Evolutionary conservation across 2,329 filamentous ascomycete species (phyloP).

Genomic region (Apiospora aurea): DNA sequence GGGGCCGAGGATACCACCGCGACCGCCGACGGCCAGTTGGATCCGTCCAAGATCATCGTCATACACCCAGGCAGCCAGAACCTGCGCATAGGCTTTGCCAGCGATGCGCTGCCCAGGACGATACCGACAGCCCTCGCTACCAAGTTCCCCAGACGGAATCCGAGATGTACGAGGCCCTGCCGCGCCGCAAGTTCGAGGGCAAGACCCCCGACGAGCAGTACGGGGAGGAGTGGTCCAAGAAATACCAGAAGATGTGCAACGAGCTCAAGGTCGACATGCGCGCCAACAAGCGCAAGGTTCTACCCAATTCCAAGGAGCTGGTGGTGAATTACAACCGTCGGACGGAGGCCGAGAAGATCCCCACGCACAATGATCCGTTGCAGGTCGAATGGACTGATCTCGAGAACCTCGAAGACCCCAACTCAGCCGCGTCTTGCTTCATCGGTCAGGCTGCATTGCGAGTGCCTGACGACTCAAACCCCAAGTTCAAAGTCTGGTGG

Average conservation of each 20-base stretch:
- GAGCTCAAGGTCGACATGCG: slow-evolving; percentile 93
- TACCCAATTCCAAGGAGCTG: slow-evolving; percentile 97
- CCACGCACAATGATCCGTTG: slow-evolving; percentile 92
- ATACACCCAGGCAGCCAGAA: slow-evolving; percentile 97
- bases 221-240: slow-evolving; percentile 79
- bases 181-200: slow-evolving; percentile 71
- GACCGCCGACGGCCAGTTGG: slow-evolving; percentile 65
- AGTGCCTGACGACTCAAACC: slow-evolving; percentile 87
- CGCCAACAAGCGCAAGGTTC: slow-evolving; percentile 89
- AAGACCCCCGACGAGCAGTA: slow-evolving; percentile 79
- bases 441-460: slow-evolving; percentile 83
- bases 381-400: slow-evolving; percentile 96
- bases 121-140: slow-evolving; percentile 92
- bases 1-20: slow-evolving; percentile 63
- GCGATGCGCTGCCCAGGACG: slow-evolving; percentile 91
- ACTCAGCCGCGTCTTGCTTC: slow-evolving; percentile 69
- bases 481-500: slow-evolving; percentile 93
- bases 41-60: slow-evolving; percentile 90
- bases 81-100: slow-evolving; percentile 91
- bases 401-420: slow-evolving; percentile 68
- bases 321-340: slow-evolving; percentile 94
- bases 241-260: slow-evolving; percentile 81
- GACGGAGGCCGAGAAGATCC: slow-evolving; percentile 83
- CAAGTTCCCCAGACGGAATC: slow-evolving; percentile 80
- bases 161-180: slow-evolving; percentile 81